These are phyloP conservation scores for Fusarium sp. DNA, from an alignment of 2,329 filamentous ascomycete species.

Conservation along the genomic window DNA sequence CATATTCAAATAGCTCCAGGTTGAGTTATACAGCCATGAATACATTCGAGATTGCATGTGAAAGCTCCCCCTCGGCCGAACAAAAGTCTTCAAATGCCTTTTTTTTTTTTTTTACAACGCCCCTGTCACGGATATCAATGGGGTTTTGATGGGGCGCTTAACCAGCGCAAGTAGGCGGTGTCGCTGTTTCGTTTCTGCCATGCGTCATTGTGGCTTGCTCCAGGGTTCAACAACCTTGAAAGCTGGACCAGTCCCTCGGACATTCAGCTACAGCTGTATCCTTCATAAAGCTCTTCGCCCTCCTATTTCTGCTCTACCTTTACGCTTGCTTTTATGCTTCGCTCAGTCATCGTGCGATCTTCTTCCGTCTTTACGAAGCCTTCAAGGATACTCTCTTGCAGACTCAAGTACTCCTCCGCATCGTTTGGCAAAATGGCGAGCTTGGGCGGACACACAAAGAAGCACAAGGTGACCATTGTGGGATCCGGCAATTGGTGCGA, in stretches of 20 bases:
- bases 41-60: slow-evolving; percentile 37
- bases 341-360: slow-evolving; percentile 30
- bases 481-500: slow-evolving; percentile 94
- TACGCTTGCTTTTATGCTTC: slow-evolving; percentile 36
- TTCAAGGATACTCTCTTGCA: slow-evolving; percentile 27
- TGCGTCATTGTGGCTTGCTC: slow-evolving; percentile 45
- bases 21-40: not conserved
- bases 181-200: slow-evolving; percentile 37
- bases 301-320: slow-evolving; percentile 1
- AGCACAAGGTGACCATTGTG: slow-evolving; percentile 92
- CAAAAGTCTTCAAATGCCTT: slow-evolving; percentile 18
- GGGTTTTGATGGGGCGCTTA: slow-evolving; percentile 44
- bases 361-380: slow-evolving; percentile 23
- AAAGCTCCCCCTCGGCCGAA: slow-evolving; percentile 38
- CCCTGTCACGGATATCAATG: slow-evolving; percentile 36
- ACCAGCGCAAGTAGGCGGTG: slow-evolving; percentile 41
- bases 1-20: not conserved
- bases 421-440: slow-evolving; percentile 47
- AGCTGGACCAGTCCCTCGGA: slow-evolving; percentile 30
- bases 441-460: slow-evolving; percentile 66
- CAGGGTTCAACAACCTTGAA: slow-evolving; percentile 44
- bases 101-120: slow-evolving; percentile 17
- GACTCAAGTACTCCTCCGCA: slow-evolving; percentile 30
- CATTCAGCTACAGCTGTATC: slow-evolving; percentile 33
- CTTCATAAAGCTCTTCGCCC: slow-evolving; percentile 37